A percentile compares a stretch with the other conserved stretches of the same genome.
Evolutionary conservation across 2,329 filamentous ascomycete genomes (phyloP).

Genomic region (Ceratocystis cubensis): DNA sequence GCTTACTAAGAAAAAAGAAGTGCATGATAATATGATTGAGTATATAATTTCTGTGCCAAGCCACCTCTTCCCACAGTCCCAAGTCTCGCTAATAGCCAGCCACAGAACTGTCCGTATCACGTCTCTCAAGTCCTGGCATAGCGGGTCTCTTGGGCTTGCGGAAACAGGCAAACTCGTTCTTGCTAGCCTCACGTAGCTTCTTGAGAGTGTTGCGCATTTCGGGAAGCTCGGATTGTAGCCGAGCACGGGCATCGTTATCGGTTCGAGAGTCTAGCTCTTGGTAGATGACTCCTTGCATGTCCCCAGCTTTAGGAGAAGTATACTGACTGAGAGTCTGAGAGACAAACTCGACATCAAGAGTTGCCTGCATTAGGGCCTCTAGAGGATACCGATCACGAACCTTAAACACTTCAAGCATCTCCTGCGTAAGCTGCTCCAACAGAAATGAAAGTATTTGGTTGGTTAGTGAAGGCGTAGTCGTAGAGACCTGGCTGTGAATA

Average conservation of each 20-base stretch:
- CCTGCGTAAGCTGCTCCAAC: constrained; percentile 65
- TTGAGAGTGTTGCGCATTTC: constrained; percentile 84
- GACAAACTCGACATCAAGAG: constrained; percentile 91
- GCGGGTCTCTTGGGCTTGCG: constrained; percentile 44
- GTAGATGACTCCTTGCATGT: constrained; percentile 82
- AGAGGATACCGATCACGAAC: constrained; percentile 58
- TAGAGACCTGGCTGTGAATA: constrained; percentile 80
- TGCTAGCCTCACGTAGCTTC: constrained; percentile 65
- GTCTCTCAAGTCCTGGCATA: constrained; percentile 18
- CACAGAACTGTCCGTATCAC: constrained; percentile 15
- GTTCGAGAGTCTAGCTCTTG: constrained; percentile 80
- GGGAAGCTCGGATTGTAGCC: constrained; percentile 73
- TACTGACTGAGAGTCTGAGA: constrained; percentile 86
- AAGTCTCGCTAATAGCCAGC: not conserved
- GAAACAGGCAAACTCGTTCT: constrained; percentile 80
- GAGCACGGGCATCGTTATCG: constrained; percentile 68
- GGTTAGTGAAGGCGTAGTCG: constrained; percentile 64
- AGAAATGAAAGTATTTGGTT: constrained; percentile 73
- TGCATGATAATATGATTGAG: not conserved
- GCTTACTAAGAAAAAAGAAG: not conserved
- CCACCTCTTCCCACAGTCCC: not conserved
- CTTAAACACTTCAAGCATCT: constrained; percentile 72
- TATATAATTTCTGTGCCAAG: not conserved
- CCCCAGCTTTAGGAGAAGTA: constrained; percentile 67
- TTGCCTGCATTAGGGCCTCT: constrained; percentile 84